Evolutionary conservation across 768 basidiomycete species (phyloP).

Genomic region (Pleurotus cornucopiae): DNA sequence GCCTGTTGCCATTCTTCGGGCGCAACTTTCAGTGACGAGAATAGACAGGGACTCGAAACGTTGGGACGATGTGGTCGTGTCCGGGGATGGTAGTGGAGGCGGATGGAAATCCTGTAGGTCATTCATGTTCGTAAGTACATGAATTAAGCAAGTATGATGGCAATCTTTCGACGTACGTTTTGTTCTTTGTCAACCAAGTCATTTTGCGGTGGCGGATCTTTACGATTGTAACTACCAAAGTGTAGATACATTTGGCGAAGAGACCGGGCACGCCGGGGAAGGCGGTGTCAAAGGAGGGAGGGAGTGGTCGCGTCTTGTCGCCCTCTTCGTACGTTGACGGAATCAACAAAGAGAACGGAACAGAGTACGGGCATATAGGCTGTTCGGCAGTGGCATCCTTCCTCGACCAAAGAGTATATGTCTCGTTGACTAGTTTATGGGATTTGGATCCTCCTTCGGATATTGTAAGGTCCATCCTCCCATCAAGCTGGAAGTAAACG

Average conservation of each 20-base stretch:
- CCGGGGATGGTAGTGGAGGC: conserved; percentile 49
- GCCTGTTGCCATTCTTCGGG: conserved; percentile 68
- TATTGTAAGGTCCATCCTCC: conserved; percentile 36
- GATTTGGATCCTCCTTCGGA: conserved; percentile 35
- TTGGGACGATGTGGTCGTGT: conserved; percentile 55
- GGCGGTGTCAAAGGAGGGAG: conserved; percentile 41
- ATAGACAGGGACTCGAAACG: conserved; percentile 41
- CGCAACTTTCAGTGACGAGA: conserved; percentile 52
- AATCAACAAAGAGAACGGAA: conserved; percentile 40
- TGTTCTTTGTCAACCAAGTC: conserved; percentile 40
- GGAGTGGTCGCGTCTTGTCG: conserved; percentile 30
- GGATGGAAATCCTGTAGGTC: conserved; percentile 36
- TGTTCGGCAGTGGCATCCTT: conserved; percentile 18
- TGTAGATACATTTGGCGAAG: conserved; percentile 38
- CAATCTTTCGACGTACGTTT: conserved; percentile 33
- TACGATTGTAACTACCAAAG: conserved; percentile 37
- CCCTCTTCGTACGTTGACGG: conserved; percentile 42
- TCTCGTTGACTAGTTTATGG: conserved; percentile 26
- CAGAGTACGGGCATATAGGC: conserved; percentile 20
- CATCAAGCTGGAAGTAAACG: conserved; percentile 30
- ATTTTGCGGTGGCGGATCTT: conserved; percentile 33
- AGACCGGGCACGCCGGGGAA: conserved; percentile 31
- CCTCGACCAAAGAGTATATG: conserved; percentile 31
- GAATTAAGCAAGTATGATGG: neutral
- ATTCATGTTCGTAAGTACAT: neutral